phyloP scores from a whole-genome alignment of 441 rosid genomes.

The Populus hybrid region DNA sequence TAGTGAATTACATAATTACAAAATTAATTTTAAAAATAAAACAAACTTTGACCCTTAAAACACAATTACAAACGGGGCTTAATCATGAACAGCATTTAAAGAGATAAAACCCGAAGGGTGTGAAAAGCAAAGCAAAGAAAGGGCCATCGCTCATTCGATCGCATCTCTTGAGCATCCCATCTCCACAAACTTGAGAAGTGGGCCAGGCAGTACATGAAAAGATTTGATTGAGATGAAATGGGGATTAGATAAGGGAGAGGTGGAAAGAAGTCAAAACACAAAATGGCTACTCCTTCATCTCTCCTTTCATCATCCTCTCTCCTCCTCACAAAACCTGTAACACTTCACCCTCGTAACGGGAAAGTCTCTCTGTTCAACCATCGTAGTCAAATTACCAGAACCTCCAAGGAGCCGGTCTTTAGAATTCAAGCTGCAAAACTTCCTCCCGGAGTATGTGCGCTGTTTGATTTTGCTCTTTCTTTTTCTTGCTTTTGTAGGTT shows the following conservation, averaged over 20 bases:
- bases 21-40: no score
- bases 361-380: conserved; percentile 8
- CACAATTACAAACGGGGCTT: no score
- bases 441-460: conserved; percentile 54
- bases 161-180: neutral
- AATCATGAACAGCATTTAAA: no score
- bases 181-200: conserved; percentile 8
- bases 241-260: neutral
- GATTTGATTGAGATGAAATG: neutral
- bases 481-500: neutral
- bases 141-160: neutral
- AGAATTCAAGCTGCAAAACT: conserved; percentile 58
- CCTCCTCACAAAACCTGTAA: conserved; percentile 22
- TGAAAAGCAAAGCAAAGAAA: neutral
- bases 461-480: neutral
- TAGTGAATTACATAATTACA: no score
- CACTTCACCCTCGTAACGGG: conserved; percentile 16
- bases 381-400: conserved; percentile 6
- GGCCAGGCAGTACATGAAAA: neutral
- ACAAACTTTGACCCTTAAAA: no score
- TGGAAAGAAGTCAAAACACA: neutral
- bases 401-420: conserved; percentile 30
- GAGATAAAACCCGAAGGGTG: no score
- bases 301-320: conserved; percentile 36
- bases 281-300: conserved; percentile 34